These are phyloP conservation scores for Jamesozyma spencerorum DNA, from an alignment of 805 yeast genomes.

Conservation along the genomic window DNA sequence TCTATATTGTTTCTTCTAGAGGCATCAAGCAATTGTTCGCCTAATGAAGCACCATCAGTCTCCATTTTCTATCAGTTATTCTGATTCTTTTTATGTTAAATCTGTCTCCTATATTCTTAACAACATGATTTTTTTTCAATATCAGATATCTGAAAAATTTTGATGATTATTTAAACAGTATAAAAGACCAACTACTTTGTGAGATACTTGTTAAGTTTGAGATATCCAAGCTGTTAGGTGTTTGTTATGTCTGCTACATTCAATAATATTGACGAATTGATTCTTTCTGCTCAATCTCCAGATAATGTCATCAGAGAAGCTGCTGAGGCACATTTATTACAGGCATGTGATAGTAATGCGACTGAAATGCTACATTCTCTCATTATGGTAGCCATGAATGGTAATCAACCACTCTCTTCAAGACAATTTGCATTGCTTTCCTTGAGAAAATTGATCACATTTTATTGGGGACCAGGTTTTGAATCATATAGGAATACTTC, in stretches of 20 bases:
- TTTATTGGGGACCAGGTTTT: slow-evolving; percentile 79
- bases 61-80: too few species aligned
- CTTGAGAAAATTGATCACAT: slow-evolving; percentile 57
- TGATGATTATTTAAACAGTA: too few species aligned
- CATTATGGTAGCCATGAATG: slow-evolving; percentile 33
- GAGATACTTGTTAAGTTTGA: too few species aligned
- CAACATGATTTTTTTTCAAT: not conserved
- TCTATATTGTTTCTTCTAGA: slow-evolving; percentile 84
- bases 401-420: slow-evolving; percentile 21
- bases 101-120: too few species aligned
- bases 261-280: slow-evolving; percentile 11
- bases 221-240: too few species aligned
- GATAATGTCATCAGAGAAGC: slow-evolving; percentile 43
- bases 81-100: not conserved
- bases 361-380: slow-evolving; percentile 37
- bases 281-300: slow-evolving; percentile 32
- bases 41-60: slow-evolving; percentile 61
- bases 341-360: slow-evolving; percentile 40
- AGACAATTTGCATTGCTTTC: slow-evolving; percentile 61
- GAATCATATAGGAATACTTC: slow-evolving; percentile 64
- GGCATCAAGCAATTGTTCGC: slow-evolving; percentile 77
- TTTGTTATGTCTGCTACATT: too few species aligned
- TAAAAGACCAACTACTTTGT: too few species aligned
- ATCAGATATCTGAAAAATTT: not conserved
- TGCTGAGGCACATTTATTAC: slow-evolving; percentile 44